phyloP scores from a whole-genome alignment of 2,329 filamentous ascomycete genomes.

The Pyricularia pennisetigena region DNA sequence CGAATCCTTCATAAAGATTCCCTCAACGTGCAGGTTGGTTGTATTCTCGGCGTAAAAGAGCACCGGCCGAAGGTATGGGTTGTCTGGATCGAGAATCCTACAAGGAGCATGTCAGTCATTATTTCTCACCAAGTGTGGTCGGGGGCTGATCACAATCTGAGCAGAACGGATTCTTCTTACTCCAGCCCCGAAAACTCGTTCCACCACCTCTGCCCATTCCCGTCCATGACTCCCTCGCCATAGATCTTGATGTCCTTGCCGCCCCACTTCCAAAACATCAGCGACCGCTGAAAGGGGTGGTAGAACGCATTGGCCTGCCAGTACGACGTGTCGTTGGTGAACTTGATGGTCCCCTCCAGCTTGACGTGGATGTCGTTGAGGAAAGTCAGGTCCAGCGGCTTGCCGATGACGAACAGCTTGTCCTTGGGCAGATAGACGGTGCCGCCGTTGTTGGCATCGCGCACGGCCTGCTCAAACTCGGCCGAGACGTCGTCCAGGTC shows the following conservation, averaged over 20 bases:
- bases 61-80: slow-evolving; percentile 40
- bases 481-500: slow-evolving; percentile 38
- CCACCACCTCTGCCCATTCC: slow-evolving; percentile 38
- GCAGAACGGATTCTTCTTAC: background rate
- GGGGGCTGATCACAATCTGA: background rate
- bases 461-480: slow-evolving; percentile 38
- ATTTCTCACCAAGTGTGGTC: background rate
- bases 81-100: slow-evolving; percentile 18
- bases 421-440: slow-evolving; percentile 42
- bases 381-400: slow-evolving; percentile 48
- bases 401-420: slow-evolving; percentile 40
- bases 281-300: slow-evolving; percentile 36
- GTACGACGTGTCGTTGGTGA: slow-evolving; percentile 31
- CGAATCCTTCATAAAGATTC: slow-evolving; percentile 46
- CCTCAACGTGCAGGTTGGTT: slow-evolving; percentile 45
- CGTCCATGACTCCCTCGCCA: slow-evolving; percentile 28
- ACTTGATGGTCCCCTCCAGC: slow-evolving; percentile 35
- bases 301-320: slow-evolving; percentile 30
- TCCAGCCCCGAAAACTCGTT: slow-evolving; percentile 29
- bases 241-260: slow-evolving; percentile 51
- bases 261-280: slow-evolving; percentile 56
- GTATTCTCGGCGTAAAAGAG: slow-evolving; percentile 53
- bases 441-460: slow-evolving; percentile 39
- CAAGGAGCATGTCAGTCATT: background rate
- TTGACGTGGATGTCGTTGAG: slow-evolving; percentile 43